Evolutionary conservation across 306 rosid species (phyloP).

Genomic region (Arachis stenosperma): DNA sequence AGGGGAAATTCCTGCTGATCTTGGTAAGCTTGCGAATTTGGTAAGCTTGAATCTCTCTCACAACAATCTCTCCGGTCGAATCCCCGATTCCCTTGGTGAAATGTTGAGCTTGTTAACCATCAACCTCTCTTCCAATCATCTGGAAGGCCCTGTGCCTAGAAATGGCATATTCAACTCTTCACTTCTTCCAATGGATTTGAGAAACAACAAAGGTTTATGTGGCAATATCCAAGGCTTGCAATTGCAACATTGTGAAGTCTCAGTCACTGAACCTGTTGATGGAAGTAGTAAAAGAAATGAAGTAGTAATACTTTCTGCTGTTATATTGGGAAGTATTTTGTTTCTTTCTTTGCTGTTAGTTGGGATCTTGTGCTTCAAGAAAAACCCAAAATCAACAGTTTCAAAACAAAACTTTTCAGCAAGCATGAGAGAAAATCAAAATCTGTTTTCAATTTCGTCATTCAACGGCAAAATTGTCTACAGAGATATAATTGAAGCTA

Average conservation of each 20-base stretch:
- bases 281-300: not conserved
- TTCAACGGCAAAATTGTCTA: no score
- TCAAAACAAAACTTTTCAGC: not conserved
- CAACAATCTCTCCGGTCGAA: constrained; percentile 51
- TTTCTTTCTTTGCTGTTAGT: constrained; percentile 26
- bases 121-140: constrained; percentile 55
- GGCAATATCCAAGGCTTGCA: no score
- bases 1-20: constrained; percentile 47
- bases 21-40: constrained; percentile 48
- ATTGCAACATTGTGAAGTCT: no score
- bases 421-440: constrained; percentile 4
- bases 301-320: constrained; percentile 32
- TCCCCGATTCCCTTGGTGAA: constrained; percentile 40
- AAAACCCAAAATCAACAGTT: constrained; percentile 23
- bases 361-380: constrained; percentile 25
- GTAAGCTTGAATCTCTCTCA: constrained; percentile 58
- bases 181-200: not conserved
- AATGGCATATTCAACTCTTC: constrained; percentile 44
- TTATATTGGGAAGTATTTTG: constrained; percentile 40
- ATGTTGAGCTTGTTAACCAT: constrained; percentile 53
- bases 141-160: constrained; percentile 54
- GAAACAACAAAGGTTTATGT: no score
- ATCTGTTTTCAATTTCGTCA: not conserved
- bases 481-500: no score
- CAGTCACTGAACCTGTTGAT: no score